Evolutionary conservation across 148 eudicot species (phyloP).

Genomic region (Dianthus caryophyllus): DNA sequence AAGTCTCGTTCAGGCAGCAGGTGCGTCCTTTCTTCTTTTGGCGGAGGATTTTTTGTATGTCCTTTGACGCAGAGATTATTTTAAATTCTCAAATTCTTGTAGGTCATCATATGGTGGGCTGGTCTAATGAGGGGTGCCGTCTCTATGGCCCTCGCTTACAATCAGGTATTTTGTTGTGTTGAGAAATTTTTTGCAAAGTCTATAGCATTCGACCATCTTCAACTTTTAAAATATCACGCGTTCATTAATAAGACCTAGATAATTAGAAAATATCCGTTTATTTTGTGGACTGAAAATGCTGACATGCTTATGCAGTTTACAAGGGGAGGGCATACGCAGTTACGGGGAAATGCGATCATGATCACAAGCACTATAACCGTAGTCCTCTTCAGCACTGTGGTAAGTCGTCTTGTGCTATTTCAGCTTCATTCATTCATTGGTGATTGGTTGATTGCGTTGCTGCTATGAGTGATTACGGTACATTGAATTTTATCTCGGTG

Average conservation of each 20-base stretch:
- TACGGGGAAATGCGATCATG: slow-evolving; percentile 66
- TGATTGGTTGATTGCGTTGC: background rate
- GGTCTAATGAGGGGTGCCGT: slow-evolving; percentile 99
- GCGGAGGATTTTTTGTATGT: background rate
- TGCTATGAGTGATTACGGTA: background rate
- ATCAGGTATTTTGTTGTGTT: slow-evolving; percentile 48
- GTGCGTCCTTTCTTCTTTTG: slow-evolving; percentile 25
- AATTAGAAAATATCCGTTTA: background rate
- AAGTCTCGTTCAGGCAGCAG: slow-evolving; percentile 58
- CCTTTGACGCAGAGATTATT: background rate
- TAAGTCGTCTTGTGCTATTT: slow-evolving; percentile 22
- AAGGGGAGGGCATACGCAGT: slow-evolving; percentile 59
- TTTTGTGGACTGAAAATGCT: background rate
- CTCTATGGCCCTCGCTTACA: slow-evolving; percentile 94
- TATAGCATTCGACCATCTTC: background rate
- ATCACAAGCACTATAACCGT: slow-evolving; percentile 71
- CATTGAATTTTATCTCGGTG: background rate
- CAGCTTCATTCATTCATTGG: background rate
- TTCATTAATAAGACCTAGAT: background rate
- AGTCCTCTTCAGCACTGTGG: slow-evolving; percentile 76
- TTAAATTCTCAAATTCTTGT: slow-evolving; percentile 2
- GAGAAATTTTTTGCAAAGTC: background rate
- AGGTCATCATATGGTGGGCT: slow-evolving; percentile 97
- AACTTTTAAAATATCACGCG: background rate
- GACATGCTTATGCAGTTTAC: slow-evolving; percentile 52